Conservation (phyloP, 495 filamentous ascomycete species). For the Aspergillus olivimuriae region DNA sequence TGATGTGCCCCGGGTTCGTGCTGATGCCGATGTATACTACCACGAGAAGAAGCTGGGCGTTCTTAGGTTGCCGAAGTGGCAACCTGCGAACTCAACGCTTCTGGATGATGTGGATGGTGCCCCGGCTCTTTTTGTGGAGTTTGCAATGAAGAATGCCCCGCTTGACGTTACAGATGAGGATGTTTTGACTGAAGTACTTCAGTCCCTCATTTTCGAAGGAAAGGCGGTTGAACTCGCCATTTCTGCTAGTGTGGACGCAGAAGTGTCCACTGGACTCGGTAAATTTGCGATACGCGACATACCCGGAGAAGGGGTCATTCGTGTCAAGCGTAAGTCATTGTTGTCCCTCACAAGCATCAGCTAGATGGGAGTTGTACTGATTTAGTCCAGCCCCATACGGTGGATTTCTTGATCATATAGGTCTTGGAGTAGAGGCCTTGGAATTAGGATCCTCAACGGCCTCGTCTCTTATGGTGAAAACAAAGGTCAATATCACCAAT, state of each 20-base stretch:
- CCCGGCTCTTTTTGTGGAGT: slow-evolving; percentile 60
- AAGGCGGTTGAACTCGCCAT: slow-evolving; percentile 59
- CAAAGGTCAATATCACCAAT: slow-evolving; percentile 76
- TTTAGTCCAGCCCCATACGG: slow-evolving; percentile 32
- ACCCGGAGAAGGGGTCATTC: slow-evolving; percentile 77
- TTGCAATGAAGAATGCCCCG: slow-evolving; percentile 68
- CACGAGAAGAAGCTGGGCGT: slow-evolving; percentile 65
- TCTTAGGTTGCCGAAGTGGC: slow-evolving; percentile 74
- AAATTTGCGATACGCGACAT: slow-evolving; percentile 71
- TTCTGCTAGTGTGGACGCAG: slow-evolving; percentile 76
- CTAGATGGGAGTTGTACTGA: slow-evolving; percentile 10
- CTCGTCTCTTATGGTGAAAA: slow-evolving; percentile 60
- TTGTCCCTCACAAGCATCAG: background rate
- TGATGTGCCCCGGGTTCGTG: slow-evolving; percentile 65
- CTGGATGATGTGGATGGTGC: slow-evolving; percentile 49
- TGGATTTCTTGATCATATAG: slow-evolving; percentile 44
- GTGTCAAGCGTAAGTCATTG: slow-evolving; percentile 72
- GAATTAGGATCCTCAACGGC: slow-evolving; percentile 61
- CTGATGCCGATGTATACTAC: slow-evolving; percentile 74
- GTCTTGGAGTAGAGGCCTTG: slow-evolving; percentile 58
- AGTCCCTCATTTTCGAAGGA: slow-evolving; percentile 66
- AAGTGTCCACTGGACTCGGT: slow-evolving; percentile 72
- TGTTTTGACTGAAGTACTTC: slow-evolving; percentile 68
- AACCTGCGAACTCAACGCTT: slow-evolving; percentile 71
- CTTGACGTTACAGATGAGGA: slow-evolving; percentile 71